Evolutionary conservation across 371 early-diverging fungal genomes (phyloP).

Genomic region (Phascolomyces articulosus): DNA sequence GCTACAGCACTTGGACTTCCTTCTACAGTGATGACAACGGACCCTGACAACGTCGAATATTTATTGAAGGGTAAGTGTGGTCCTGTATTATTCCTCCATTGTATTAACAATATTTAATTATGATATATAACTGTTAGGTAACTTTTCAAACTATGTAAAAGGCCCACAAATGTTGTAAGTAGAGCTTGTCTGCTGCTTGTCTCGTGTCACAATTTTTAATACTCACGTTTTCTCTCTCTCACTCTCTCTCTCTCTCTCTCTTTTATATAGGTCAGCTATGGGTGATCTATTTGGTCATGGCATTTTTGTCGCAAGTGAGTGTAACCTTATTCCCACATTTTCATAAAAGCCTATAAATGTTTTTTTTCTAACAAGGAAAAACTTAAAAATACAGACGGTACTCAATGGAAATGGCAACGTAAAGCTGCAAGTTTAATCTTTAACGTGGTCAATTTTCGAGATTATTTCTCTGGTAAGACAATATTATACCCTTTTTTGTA

Average conservation of each 20-base stretch:
- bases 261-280: slow-evolving; percentile 25
- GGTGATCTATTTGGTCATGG: slow-evolving; percentile 59
- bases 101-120: too few species aligned
- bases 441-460: slow-evolving; percentile 53
- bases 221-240: too few species aligned
- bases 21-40: slow-evolving; percentile 19
- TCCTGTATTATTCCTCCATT: too few species aligned
- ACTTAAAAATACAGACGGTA: slow-evolving; percentile 33
- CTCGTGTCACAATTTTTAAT: not conserved
- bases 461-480: slow-evolving; percentile 39
- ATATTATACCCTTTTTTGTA: too few species aligned
- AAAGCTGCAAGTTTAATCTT: slow-evolving; percentile 51
- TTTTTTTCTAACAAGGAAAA: slow-evolving; percentile 28
- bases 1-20: slow-evolving; percentile 26
- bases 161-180: slow-evolving; percentile 31
- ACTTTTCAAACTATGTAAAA: slow-evolving; percentile 57
- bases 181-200: not conserved
- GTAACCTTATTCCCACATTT: too few species aligned
- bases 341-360: too few species aligned
- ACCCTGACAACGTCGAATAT: slow-evolving; percentile 26
- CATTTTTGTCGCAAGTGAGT: slow-evolving; percentile 56
- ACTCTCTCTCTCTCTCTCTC: too few species aligned
- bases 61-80: slow-evolving; percentile 20
- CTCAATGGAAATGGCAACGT: slow-evolving; percentile 39
- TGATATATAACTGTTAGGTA: slow-evolving; percentile 7